Base-by-base conservation (phyloP, 2,329 filamentous ascomycete genomes). In the Exophiala sideris region DNA sequence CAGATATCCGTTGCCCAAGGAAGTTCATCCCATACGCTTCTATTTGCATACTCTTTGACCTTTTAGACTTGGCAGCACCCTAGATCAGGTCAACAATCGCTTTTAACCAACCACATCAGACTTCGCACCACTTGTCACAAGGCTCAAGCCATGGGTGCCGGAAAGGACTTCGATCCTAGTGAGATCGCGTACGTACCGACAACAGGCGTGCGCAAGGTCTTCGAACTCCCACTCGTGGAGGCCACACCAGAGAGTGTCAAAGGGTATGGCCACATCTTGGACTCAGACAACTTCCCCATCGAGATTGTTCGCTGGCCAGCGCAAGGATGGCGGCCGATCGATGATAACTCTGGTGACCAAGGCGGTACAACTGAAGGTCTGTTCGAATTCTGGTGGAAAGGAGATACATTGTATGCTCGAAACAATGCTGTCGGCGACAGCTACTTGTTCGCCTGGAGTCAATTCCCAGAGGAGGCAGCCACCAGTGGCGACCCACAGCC, bases 351-450 rank as follows among this genome's bases (percentile, higher is more conserved):
- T 1, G 53, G 53, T 11, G 53, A 56, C 29, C 53, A 56, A 21
- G 53, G 53, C 32, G 53, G 53, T 11, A 36, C 50, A 2, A 51
- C 53, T 14, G 53, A 56, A 12, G 53, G 53, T 4, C 35, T 56
- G 12, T 56, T 56, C 39, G 53, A 56, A 21, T 56, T 56, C 32
- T 56, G 53, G 53, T 56, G 53, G 53, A 56, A 56, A 45, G 53
- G 53, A 12, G 53, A 56, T 42, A 51, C 48, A n/a, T 38, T 56
- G 16, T 56, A 56, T 38, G 53, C 53, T 3, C 53, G 53, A 24
- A 56, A 56, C 48, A 51, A 51, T 21, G 53, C 53, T 16, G 53
- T 56, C 12, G 53, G 53, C 10, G 36, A 41, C 36, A 50, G 47
- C 11, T 56, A 56, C 39, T 42, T 56, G n/a, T 56, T 56, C 24